phyloP scores from a whole-genome alignment of 2,329 filamentous ascomycete genomes.

The Aureobasidium sp. region DNA sequence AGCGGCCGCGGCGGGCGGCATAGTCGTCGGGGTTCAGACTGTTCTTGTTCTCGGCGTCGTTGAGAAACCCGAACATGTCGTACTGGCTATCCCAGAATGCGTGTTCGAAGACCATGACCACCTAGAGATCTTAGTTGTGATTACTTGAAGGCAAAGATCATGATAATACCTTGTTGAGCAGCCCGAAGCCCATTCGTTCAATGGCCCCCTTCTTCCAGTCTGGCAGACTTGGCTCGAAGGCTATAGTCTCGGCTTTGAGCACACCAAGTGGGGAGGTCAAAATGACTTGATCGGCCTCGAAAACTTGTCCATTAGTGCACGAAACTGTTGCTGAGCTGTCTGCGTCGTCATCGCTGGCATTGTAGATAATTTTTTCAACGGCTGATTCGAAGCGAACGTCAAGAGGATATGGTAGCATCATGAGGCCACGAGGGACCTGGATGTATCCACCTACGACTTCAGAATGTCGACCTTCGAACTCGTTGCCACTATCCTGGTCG shows the following conservation, averaged over 20 bases:
- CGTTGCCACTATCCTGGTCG: constrained; percentile 96
- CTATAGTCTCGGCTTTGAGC: constrained; percentile 70
- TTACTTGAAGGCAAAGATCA: background rate
- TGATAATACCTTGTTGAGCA: constrained; percentile 71
- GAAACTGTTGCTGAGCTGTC: constrained; percentile 52
- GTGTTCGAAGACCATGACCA: constrained; percentile 80
- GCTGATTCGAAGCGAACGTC: constrained; percentile 67
- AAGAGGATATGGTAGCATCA: constrained; percentile 67
- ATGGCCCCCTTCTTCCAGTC: constrained; percentile 78
- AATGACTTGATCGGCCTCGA: constrained; percentile 86
- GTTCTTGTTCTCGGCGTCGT: constrained; percentile 60
- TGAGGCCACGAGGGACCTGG: constrained; percentile 80
- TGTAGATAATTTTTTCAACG: constrained; percentile 67
- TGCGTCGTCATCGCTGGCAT: constrained; percentile 34
- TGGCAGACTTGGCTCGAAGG: constrained; percentile 88
- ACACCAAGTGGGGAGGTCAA: constrained; percentile 87
- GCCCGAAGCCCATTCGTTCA: constrained; percentile 77
- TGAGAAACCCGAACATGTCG: constrained; percentile 90
- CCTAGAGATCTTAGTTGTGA: constrained; percentile 27
- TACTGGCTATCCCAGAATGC: constrained; percentile 85
- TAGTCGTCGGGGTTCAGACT: constrained; percentile 79
- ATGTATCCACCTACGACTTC: constrained; percentile 94
- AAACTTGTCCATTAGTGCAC: constrained; percentile 67
- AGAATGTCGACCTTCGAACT: constrained; percentile 91
- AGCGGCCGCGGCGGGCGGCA: constrained; percentile 69